A percentile compares a stretch with the other conserved stretches of the same genome.
These are phyloP conservation scores for Violaceomyces palustris DNA, from an alignment of 1,284 basidiomycete genomes.

Conservation along the genomic window DNA sequence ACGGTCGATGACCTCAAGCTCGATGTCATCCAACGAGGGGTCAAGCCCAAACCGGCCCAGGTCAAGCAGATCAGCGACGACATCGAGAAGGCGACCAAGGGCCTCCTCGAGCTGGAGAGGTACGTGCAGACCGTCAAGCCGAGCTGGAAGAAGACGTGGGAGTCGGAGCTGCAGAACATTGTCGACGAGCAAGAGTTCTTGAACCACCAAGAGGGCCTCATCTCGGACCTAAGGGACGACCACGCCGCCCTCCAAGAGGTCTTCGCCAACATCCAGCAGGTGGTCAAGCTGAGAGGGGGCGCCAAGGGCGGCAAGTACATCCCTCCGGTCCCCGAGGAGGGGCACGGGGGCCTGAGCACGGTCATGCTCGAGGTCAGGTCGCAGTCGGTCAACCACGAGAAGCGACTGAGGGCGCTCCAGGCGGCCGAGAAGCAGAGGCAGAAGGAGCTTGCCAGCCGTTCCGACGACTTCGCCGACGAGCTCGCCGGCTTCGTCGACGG, in stretches of 20 bases:
- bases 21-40: constrained; percentile 82
- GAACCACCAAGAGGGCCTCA: constrained; percentile 53
- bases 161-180: constrained; percentile 88
- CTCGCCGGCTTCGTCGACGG: constrained; percentile 49
- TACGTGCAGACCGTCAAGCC: constrained; percentile 87
- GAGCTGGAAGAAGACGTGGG: constrained; percentile 99
- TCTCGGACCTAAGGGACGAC: constrained; percentile 48
- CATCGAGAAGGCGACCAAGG: constrained; percentile 65
- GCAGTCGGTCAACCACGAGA: constrained; percentile 49
- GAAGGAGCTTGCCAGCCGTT: constrained; percentile 32
- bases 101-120: constrained; percentile 72
- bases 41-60: constrained; percentile 72
- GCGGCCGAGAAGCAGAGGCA: constrained; percentile 45
- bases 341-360: constrained; percentile 46
- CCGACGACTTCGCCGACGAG: constrained; percentile 50
- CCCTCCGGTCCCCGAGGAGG: constrained; percentile 47
- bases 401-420: constrained; percentile 47
- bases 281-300: constrained; percentile 46
- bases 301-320: constrained; percentile 33
- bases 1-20: constrained; percentile 83
- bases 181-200: constrained; percentile 95
- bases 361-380: constrained; percentile 52
- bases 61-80: constrained; percentile 72
- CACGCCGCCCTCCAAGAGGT: constrained; percentile 44
- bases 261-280: constrained; percentile 50